Conservation (phyloP, 2,329 filamentous ascomycete genomes). For the Stenocarpella maydis region DNA sequence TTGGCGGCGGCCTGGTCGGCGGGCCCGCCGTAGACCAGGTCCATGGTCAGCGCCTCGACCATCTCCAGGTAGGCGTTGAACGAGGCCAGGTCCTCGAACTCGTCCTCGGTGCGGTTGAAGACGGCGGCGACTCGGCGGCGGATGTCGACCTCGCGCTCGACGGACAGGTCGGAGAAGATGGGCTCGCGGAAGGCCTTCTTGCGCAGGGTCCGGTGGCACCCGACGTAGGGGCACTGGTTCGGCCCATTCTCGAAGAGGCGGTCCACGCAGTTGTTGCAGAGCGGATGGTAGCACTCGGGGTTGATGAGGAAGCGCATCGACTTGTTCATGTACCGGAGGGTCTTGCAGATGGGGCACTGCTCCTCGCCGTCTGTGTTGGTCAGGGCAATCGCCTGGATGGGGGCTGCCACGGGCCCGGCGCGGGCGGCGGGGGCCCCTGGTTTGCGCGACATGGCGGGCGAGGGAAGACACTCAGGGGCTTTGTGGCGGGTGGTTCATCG, state of each 20-base stretch:
- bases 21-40: conserved; percentile 78
- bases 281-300: conserved; percentile 98
- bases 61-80: conserved; percentile 96
- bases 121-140: conserved; percentile 78
- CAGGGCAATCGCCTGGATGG: conserved; percentile 33
- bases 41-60: conserved; percentile 89
- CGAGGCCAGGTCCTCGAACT: conserved; percentile 83
- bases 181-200: conserved; percentile 85
- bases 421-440: conserved; percentile 35
- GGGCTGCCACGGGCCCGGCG: conserved; percentile 33
- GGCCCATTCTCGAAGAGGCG: conserved; percentile 93
- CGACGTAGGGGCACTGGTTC: conserved; percentile 89
- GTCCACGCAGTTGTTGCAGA: conserved; percentile 96
- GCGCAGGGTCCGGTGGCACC: conserved; percentile 86
- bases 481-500: background rate
- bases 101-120: conserved; percentile 89
- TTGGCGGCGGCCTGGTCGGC: conserved; percentile 57
- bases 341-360: conserved; percentile 95
- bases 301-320: conserved; percentile 97
- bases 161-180: conserved; percentile 86
- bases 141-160: conserved; percentile 95
- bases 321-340: conserved; percentile 91
- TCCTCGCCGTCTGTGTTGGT: conserved; percentile 61
- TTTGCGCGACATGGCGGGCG: conserved; percentile 49
- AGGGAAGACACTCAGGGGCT: background rate